phyloP scores from a whole-genome alignment of 192 early-diverging fungal species.

The Rhizoclosmatium globosum region DNA sequence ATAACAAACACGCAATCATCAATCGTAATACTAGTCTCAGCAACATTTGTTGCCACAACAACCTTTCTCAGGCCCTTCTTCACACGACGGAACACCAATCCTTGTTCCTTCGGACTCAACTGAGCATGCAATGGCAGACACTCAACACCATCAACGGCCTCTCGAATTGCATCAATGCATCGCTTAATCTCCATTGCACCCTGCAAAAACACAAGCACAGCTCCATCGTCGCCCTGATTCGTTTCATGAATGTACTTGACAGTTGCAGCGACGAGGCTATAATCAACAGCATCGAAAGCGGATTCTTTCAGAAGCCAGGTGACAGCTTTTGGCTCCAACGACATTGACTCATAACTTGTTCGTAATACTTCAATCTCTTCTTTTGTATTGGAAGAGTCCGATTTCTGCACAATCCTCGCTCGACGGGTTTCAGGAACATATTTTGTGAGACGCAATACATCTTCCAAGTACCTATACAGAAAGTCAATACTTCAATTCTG shows the following conservation, averaged over 20 bases:
- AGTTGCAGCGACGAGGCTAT: constrained; percentile 52
- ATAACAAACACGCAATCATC: constrained; percentile 72
- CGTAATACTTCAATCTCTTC: background rate
- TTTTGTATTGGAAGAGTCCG: constrained; percentile 22
- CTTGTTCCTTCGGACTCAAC: constrained; percentile 60
- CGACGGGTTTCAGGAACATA: constrained; percentile 26
- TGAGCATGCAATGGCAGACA: constrained; percentile 69
- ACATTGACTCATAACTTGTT: constrained; percentile 1
- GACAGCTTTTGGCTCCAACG: constrained; percentile 16
- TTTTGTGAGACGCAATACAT: constrained; percentile 59
- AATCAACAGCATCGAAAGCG: constrained; percentile 60
- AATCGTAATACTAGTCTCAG: constrained; percentile 75
- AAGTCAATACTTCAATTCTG: no score
- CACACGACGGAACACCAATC: constrained; percentile 65
- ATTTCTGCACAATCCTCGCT: background rate
- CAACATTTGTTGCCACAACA: constrained; percentile 81
- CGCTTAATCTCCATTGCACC: constrained; percentile 62
- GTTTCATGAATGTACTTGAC: constrained; percentile 48
- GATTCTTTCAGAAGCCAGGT: constrained; percentile 17
- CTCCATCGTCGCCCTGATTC: constrained; percentile 50
- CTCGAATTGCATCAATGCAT: constrained; percentile 61
- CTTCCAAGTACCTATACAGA: constrained; percentile 61
- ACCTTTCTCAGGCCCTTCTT: constrained; percentile 67
- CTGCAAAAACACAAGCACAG: constrained; percentile 75
- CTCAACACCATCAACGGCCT: constrained; percentile 4